Evolutionary conservation across 73 alveolate species (phyloP).

Genomic region (Urostyla sp.): DNA sequence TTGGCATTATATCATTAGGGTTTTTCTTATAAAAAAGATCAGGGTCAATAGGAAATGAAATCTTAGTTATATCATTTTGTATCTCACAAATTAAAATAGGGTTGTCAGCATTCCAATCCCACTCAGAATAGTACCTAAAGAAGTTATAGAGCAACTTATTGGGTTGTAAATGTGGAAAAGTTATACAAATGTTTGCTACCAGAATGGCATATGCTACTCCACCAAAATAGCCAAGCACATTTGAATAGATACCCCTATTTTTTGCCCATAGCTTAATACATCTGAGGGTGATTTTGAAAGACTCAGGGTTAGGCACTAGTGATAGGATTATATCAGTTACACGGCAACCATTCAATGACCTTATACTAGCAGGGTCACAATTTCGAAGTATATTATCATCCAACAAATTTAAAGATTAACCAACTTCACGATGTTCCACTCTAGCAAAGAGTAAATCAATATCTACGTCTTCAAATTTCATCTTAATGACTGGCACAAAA

Average conservation of each 20-base stretch:
- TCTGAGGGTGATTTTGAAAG: constrained; percentile 86
- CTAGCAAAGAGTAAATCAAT: constrained; percentile 95
- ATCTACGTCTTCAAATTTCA: constrained; percentile 86
- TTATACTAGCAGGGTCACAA: constrained; percentile 84
- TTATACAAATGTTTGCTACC: constrained; percentile 93
- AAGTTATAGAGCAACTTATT: constrained; percentile 86
- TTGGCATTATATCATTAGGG: constrained; percentile 85
- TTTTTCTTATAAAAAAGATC: constrained; percentile 39
- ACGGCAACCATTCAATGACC: constrained; percentile 96
- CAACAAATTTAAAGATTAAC: constrained; percentile 80
- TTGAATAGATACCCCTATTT: constrained; percentile 93
- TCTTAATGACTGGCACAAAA: constrained; percentile 91
- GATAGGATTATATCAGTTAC: constrained; percentile 91
- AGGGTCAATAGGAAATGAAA: constrained; percentile 3
- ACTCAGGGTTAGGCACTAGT: constrained; percentile 86
- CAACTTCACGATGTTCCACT: constrained; percentile 80
- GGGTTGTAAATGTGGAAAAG: constrained; percentile 88
- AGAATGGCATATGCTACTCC: constrained; percentile 98
- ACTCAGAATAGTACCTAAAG: constrained; percentile 82
- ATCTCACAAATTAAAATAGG: constrained; percentile 89
- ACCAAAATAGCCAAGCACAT: constrained; percentile 93
- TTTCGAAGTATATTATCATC: constrained; percentile 91
- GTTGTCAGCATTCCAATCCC: constrained; percentile 93
- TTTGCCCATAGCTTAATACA: constrained; percentile 98
- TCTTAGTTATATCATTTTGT: constrained; percentile 12